Conservation (phyloP, 225 moss, liverwort and hornwort species). For the Rhytidiadelphus loreus region DNA sequence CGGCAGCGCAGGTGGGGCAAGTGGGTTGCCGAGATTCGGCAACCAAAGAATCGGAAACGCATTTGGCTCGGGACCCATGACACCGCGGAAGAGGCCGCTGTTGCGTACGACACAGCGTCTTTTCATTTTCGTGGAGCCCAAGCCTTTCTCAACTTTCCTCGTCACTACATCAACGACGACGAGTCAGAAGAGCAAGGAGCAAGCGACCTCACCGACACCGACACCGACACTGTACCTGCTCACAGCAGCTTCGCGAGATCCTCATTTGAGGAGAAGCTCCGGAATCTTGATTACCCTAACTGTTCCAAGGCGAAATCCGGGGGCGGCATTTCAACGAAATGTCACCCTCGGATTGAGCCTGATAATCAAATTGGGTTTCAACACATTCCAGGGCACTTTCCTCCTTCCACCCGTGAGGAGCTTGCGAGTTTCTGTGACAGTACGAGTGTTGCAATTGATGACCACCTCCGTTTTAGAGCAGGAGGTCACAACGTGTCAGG, state of each 20-base stretch:
- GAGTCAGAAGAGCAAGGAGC: conserved; percentile 18
- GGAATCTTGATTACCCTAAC: conserved; percentile 34
- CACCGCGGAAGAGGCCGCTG: conserved; percentile 69
- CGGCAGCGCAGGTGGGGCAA: conserved; percentile 84
- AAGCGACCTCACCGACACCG: neutral
- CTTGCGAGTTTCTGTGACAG: neutral
- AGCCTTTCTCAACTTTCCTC: conserved; percentile 63
- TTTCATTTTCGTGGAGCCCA: conserved; percentile 20
- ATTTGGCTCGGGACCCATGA: conserved; percentile 72
- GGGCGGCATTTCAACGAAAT: neutral
- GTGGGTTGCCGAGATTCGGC: conserved; percentile 80
- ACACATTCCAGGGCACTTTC: neutral
- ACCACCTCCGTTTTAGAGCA: conserved; percentile 21
- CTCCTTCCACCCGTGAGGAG: neutral
- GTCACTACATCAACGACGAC: conserved; percentile 1
- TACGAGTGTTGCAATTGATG: neutral
- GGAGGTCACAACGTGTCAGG: conserved; percentile 8
- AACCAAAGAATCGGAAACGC: conserved; percentile 54
- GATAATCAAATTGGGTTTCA: neutral
- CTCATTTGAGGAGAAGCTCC: conserved; percentile 29
- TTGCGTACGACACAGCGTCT: conserved; percentile 58
- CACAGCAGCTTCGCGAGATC: conserved; percentile 6
- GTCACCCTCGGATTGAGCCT: neutral
- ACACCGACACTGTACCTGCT: conserved; percentile 1
- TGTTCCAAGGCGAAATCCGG: neutral